Evolutionary conservation across 129 eudicot genomes (phyloP).

Genomic region (Escallonia herrerae): DNA sequence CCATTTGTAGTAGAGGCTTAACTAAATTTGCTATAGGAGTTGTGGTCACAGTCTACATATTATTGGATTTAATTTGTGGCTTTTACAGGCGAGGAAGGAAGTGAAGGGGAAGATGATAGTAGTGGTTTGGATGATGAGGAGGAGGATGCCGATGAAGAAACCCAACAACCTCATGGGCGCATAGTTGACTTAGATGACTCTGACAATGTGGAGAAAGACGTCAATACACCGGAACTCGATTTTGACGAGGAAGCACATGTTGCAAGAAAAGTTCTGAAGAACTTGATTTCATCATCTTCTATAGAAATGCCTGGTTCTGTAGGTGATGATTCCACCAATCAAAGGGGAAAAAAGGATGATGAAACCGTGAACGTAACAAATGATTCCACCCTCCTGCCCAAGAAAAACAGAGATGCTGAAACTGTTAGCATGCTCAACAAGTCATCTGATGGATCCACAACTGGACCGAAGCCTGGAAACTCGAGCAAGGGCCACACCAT

Average conservation of each 20-base stretch:
- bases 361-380: too few relatives aligned
- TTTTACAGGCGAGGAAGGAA: slow-evolving; percentile 44
- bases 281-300: slow-evolving; percentile 42
- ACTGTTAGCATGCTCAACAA: slow-evolving; percentile 11
- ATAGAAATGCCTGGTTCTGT: slow-evolving; percentile 17
- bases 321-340: slow-evolving; percentile 11
- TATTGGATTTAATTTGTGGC: slow-evolving; percentile 1
- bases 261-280: slow-evolving; percentile 66
- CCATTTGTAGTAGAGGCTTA: too few relatives aligned
- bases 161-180: slow-evolving; percentile 25
- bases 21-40: too few relatives aligned
- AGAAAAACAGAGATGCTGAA: slow-evolving; percentile 29
- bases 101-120: slow-evolving; percentile 39
- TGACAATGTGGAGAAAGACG: slow-evolving; percentile 22
- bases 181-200: slow-evolving; percentile 38
- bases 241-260: slow-evolving; percentile 74
- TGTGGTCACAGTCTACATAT: background rate
- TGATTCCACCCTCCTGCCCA: slow-evolving; percentile 7
- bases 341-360: too few relatives aligned
- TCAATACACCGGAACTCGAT: slow-evolving; percentile 26
- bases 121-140: slow-evolving; percentile 46
- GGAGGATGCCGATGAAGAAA: slow-evolving; percentile 16
- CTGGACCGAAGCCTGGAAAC: slow-evolving; percentile 23
- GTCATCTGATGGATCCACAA: slow-evolving; percentile 16
- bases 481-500: slow-evolving; percentile 19